Conservation (phyloP, 495 filamentous ascomycete genomes). For the Articulospora tetracladia region DNA sequence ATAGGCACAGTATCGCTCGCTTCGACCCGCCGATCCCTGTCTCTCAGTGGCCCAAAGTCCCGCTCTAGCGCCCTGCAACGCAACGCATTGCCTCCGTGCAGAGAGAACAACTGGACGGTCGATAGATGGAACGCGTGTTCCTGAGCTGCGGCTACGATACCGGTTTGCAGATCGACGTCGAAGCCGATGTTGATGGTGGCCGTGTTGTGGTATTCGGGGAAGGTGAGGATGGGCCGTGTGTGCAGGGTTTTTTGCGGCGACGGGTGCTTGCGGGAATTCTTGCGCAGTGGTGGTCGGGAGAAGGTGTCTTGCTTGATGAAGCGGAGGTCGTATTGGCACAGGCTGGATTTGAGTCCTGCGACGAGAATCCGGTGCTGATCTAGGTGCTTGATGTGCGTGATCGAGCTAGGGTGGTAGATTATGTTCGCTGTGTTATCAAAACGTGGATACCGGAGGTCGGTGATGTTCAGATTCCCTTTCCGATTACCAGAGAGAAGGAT, state of each 20-base stretch:
- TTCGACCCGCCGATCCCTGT: neutral
- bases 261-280: neutral
- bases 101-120: slow-evolving; percentile 17
- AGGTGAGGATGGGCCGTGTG: slow-evolving; percentile 13
- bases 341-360: slow-evolving; percentile 18
- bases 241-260: neutral
- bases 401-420: slow-evolving; percentile 21
- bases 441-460: slow-evolving; percentile 16
- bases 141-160: slow-evolving; percentile 23
- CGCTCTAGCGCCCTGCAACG: neutral
- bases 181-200: slow-evolving; percentile 17
- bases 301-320: slow-evolving; percentile 14
- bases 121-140: slow-evolving; percentile 8
- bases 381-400: slow-evolving; percentile 25
- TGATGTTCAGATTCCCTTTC: slow-evolving; percentile 18
- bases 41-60: neutral
- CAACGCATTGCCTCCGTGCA: slow-evolving; percentile 18
- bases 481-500: slow-evolving; percentile 22
- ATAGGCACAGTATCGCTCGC: neutral
- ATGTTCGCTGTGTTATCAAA: slow-evolving; percentile 3
- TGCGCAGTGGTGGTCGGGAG: neutral
- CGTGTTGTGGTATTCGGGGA: slow-evolving; percentile 19
- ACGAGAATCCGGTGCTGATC: slow-evolving; percentile 21
- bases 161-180: slow-evolving; percentile 21
- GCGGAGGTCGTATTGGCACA: slow-evolving; percentile 27